Evolutionary conservation across 306 rosid genomes (phyloP).

Genomic region (Mucuna pruriens): DNA sequence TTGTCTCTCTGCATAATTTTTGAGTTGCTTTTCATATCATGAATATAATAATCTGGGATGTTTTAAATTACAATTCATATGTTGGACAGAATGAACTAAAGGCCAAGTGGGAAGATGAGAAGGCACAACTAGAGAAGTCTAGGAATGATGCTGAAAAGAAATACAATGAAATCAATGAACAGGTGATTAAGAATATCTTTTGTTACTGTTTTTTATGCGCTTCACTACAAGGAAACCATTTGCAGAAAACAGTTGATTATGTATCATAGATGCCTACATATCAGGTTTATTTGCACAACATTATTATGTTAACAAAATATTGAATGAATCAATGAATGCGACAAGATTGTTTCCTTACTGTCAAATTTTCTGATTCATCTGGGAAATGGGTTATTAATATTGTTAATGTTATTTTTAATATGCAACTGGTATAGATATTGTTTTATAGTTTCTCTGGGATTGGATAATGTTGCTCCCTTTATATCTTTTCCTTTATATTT

Average conservation of each 20-base stretch:
- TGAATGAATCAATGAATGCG: background rate
- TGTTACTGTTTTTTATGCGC: background rate
- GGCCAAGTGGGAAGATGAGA: slow-evolving; percentile 76
- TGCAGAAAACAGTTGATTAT: background rate
- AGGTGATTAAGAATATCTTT: slow-evolving; percentile 55
- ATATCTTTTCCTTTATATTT: background rate
- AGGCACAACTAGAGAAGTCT: slow-evolving; percentile 55
- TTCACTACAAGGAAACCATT: background rate
- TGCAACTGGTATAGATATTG: background rate
- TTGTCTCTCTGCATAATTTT: background rate
- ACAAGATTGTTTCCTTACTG: background rate
- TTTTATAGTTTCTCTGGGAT: background rate
- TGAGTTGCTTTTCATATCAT: background rate
- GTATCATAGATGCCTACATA: background rate
- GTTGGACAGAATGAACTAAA: slow-evolving; percentile 68
- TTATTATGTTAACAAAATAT: background rate
- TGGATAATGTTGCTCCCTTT: background rate
- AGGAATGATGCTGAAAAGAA: slow-evolving; percentile 74
- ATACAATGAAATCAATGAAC: slow-evolving; percentile 83
- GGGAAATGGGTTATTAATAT: background rate
- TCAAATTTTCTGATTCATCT: background rate
- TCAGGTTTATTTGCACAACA: background rate
- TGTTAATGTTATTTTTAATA: background rate
- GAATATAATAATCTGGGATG: background rate
- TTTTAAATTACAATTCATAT: slow-evolving; percentile 22